These are phyloP conservation scores for Crithidia mellificae DNA, from an alignment of 208 protist genomes.

Conservation along the genomic window DNA sequence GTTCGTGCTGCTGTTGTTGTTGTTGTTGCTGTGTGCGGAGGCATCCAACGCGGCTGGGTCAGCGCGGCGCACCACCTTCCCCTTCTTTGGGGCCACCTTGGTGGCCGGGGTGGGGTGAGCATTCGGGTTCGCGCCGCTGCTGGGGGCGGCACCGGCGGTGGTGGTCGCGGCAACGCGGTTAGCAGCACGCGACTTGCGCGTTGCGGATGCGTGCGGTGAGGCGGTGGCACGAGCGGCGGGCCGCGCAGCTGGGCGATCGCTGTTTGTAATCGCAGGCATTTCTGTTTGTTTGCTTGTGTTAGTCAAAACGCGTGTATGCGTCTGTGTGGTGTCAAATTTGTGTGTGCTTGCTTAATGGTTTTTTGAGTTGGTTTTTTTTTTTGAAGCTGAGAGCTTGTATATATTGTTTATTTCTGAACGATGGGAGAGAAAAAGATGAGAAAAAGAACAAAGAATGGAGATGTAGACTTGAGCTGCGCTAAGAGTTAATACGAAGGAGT, in stretches of 20 bases:
- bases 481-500: no score
- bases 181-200: slow-evolving; percentile 7
- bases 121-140: slow-evolving; percentile 6
- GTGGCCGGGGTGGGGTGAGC: no score
- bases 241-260: slow-evolving; percentile 12
- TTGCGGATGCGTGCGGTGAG: slow-evolving; percentile 1
- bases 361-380: no score
- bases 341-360: no score
- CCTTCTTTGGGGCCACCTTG: slow-evolving; percentile 22
- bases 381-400: no score
- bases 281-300: background rate
- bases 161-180: slow-evolving; percentile 21
- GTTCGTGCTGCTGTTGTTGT: no score
- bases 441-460: no score
- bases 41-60: background rate
- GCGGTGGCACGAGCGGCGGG: background rate
- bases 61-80: slow-evolving; percentile 11
- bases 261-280: slow-evolving; percentile 10
- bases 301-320: background rate
- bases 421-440: no score
- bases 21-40: background rate
- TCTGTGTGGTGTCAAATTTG: no score
- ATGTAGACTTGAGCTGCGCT: no score
- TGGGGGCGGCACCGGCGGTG: background rate
- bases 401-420: no score